Percentiles rank a stretch among this genome's conserved stretches.
Evolutionary conservation across 805 yeast genomes (phyloP).

Genomic region (Ogataea minuta): DNA sequence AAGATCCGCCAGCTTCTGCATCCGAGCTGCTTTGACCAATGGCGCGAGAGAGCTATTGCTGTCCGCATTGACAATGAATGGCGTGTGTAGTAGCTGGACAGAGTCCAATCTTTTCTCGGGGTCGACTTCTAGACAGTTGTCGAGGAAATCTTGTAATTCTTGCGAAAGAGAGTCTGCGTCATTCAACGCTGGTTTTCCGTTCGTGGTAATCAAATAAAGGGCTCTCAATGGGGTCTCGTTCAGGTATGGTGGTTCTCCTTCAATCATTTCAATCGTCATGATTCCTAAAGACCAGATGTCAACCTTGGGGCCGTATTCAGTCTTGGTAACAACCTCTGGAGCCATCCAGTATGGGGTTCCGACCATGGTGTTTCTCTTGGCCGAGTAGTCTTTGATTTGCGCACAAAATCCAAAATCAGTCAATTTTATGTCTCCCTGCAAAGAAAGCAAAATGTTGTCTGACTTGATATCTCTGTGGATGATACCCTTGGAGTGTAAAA

Average conservation of each 20-base stretch:
- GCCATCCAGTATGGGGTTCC: constrained; percentile 94
- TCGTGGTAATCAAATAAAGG: constrained; percentile 70
- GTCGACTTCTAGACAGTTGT: constrained; percentile 78
- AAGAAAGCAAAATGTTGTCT: constrained; percentile 81
- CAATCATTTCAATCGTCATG: constrained; percentile 86
- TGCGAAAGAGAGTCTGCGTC: constrained; percentile 71
- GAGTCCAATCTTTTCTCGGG: constrained; percentile 81
- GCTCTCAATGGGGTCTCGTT: constrained; percentile 80
- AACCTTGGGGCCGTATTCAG: constrained; percentile 78
- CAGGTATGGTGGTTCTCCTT: constrained; percentile 80
- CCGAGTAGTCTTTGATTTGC: constrained; percentile 67
- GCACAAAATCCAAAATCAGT: constrained; percentile 84
- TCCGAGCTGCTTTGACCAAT: constrained; percentile 67
- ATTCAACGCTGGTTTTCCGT: constrained; percentile 76
- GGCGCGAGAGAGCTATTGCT: constrained; percentile 65
- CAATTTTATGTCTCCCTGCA: constrained; percentile 85
- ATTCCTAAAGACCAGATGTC: constrained; percentile 84
- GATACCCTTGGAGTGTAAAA: constrained; percentile 87
- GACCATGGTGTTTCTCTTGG: constrained; percentile 81
- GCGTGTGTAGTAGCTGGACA: constrained; percentile 62
- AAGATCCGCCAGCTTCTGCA: constrained; percentile 49
- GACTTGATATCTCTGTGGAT: constrained; percentile 96
- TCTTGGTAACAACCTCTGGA: constrained; percentile 78
- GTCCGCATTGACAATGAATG: constrained; percentile 62
- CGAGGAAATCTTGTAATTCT: constrained; percentile 65